Base-by-base conservation (phyloP, 768 basidiomycete species). In the Suillus fuscotomentosus region DNA sequence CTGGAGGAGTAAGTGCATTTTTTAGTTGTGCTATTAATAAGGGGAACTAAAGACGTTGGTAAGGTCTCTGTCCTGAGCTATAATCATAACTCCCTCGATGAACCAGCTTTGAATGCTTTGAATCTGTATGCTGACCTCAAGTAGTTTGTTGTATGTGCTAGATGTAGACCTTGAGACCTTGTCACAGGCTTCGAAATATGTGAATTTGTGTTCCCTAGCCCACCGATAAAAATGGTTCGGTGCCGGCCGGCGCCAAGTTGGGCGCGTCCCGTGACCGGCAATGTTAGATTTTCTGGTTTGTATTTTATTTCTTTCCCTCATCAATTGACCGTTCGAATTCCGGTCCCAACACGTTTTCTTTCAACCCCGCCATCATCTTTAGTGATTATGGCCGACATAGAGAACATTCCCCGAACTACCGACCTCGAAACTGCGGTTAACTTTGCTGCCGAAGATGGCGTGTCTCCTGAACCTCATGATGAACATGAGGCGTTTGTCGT, bases 1-100 rank as follows among this genome's bases (percentile, higher is more conserved):
- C 94, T 14, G 91, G 88, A 71, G 89, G 91, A 62, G 89, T 94
- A 77, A 72, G 84, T 73, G 10, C 13, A 45, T 57, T 61, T 65
- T 24, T 60, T 55, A 36, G 41, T 62, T 60, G 41, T 4, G 41
- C 5, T 54, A 31, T 31, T 31, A 31, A 31, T 31, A 24, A 54
- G 8, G 63, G 20, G 11, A 59, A 42, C 41, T 59, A 59, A 59
- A 42, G 41, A 42, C 27, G 11, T 24, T 51, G 51, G 15, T 45
- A 66, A 94, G 92, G 83, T 95, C 62, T 85, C 90, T 15, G 83
- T 95, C 24, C 79, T 96, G 31, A 84, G 90, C 34, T 97, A 97
- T 75, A 94, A 94, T 69, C 95, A 96, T 77, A 81, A 82, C 67
- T 87, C 85, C 34, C 80, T 95, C 24, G 83, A 83, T 24, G 94